Evolutionary conservation across 176 grass and related monocot genomes (phyloP).

Genomic region (Urochloa ruziziensis): DNA sequence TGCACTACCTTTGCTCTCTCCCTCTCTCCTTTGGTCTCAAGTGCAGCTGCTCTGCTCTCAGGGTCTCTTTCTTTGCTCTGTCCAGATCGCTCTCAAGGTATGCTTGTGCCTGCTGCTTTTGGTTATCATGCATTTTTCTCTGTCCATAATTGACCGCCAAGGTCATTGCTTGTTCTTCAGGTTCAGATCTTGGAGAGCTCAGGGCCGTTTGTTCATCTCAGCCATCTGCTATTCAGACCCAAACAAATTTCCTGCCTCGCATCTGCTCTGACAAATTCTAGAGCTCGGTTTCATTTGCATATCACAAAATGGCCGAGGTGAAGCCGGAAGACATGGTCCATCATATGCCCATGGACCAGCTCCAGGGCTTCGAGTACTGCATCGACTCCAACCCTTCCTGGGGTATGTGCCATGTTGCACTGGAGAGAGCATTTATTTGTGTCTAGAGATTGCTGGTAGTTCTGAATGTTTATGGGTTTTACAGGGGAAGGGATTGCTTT

Average conservation of each 20-base stretch:
- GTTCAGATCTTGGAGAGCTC: background rate
- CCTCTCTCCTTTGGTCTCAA: background rate
- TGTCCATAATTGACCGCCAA: background rate
- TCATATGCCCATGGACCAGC: conserved; percentile 88
- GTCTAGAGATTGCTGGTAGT: background rate
- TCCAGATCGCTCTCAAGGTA: background rate
- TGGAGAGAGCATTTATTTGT: background rate
- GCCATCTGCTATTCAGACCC: too few relatives aligned
- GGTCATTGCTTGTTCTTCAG: background rate
- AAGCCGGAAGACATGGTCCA: conserved; percentile 73
- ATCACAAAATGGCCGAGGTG: conserved; percentile 62
- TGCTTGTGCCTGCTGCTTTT: background rate
- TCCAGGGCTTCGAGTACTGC: conserved; percentile 94
- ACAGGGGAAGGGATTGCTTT: conserved; percentile 71
- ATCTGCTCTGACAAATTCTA: background rate
- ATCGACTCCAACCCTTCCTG: conserved; percentile 97
- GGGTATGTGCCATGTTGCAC: conserved; percentile 43
- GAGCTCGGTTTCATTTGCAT: background rate
- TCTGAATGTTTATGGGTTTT: conserved; percentile 18
- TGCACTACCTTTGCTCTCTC: background rate
- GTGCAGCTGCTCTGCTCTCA: background rate
- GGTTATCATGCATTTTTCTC: background rate
- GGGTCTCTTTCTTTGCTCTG: background rate
- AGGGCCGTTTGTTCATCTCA: background rate
- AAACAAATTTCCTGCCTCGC: background rate